Percentiles rank a stretch among this genome's conserved stretches.
Evolutionary conservation across 176 grass and related monocot genomes (phyloP).

Genomic region (Musa schizocarpa): DNA sequence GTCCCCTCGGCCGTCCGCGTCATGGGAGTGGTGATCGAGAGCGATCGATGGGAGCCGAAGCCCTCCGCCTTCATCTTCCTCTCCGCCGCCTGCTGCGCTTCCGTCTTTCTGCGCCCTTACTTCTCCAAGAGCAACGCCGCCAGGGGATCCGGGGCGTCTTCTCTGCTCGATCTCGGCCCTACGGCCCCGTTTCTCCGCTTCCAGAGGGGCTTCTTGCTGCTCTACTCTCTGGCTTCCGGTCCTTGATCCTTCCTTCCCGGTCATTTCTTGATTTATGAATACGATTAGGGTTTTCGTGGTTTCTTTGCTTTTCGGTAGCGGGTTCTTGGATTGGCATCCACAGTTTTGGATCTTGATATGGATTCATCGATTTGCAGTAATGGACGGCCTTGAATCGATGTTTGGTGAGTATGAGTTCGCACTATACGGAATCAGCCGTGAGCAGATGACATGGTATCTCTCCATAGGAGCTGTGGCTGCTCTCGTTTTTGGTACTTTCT

Average conservation of each 20-base stretch:
- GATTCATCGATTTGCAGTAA: conserved; percentile 25
- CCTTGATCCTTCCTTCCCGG: not conserved
- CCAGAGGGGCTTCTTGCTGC: conserved; percentile 56
- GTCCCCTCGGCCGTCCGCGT: not conserved
- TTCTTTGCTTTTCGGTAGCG: not conserved
- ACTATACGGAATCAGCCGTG: conserved; percentile 49
- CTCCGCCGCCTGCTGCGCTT: conserved; percentile 38
- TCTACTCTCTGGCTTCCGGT: conserved; percentile 83
- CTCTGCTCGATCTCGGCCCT: conserved; percentile 43
- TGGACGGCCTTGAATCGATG: conserved; percentile 52
- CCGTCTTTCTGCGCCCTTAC: conserved; percentile 55
- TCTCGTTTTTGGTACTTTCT: conserved; percentile 48
- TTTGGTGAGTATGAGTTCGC: conserved; percentile 70
- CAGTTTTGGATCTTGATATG: conserved; percentile 2
- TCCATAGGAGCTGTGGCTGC: conserved; percentile 20
- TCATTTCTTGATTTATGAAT: not conserved
- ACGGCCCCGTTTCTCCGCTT: conserved; percentile 45
- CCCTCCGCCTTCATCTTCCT: conserved; percentile 54
- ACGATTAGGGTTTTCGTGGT: not conserved
- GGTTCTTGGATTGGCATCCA: not conserved
- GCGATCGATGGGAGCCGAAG: conserved; percentile 56
- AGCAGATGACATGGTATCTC: conserved; percentile 56
- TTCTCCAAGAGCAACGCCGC: conserved; percentile 24
- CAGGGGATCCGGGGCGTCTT: conserved; percentile 22
- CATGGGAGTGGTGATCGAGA: conserved; percentile 83